Base-by-base conservation (phyloP, 176 grass and related monocot species). In the Avena eriantha region DNA sequence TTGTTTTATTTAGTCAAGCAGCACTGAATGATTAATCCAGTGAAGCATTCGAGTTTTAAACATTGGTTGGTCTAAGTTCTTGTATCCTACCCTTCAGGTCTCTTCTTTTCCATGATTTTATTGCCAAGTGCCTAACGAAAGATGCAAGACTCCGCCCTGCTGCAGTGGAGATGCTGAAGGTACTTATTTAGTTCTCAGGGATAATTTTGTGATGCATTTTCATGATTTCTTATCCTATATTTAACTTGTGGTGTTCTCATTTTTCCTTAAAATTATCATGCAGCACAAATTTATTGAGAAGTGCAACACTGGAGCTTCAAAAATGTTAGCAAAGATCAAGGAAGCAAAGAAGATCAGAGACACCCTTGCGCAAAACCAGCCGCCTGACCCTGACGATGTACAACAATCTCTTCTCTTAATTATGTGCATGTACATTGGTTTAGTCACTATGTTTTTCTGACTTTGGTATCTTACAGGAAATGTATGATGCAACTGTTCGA, bases 21-120 rank as follows among this genome's bases (percentile, higher is more conserved):
- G 4, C 41, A 77, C 56, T 1, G n/a, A 59, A 83, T 78, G 21
- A 18, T 88, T 77, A 69, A 77, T 58, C 22, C n/a, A 80, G 45
- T 46, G 36, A 46, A 82, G 48, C 5, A 7, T 50, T 63, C 0
- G 22, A 54, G n/a, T 86, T 82, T 50, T 78, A 47, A 67, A 55
- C 73, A 69, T 69, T 8, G 22, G 26, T 21, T 77, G 21, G 29
- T 29, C 68, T 82, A 85, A 84, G 10, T 66, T 90, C 16, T 78
- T 80, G 35, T 74, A 72, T 87, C 64, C 51, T 82, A 49, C 81
- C 39, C 79, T 85, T 70, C 82, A 99, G 97, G 97, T 99, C 97
- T 57, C 94, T 99, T 86, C 79, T 99, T 81, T 99, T 99, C 80
- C 97, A 99, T 91, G 97, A 99, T 96, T 99, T 99, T 93, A 99